phyloP scores from a whole-genome alignment of 2,329 filamentous ascomycete species.

The Gremmenia infestans region DNA sequence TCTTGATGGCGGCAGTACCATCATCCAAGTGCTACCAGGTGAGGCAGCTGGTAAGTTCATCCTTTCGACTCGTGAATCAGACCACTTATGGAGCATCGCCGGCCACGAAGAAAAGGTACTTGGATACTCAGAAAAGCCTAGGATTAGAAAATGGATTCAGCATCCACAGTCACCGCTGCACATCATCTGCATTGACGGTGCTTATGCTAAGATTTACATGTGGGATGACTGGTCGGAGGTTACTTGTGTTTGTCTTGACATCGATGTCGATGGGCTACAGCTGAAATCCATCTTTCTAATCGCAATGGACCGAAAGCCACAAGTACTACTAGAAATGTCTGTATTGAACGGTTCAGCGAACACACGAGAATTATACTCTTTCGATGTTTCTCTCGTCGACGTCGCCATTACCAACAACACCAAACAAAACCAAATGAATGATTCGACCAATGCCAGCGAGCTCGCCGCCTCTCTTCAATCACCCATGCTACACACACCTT shows the following conservation, averaged over 20 bases:
- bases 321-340: constrained; percentile 22
- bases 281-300: constrained; percentile 23
- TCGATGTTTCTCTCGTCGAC: constrained; percentile 16
- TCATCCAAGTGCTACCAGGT: constrained; percentile 27
- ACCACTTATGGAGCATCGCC: constrained; percentile 29
- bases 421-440: constrained; percentile 1
- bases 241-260: constrained; percentile 10
- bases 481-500: neutral
- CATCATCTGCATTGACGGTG: constrained; percentile 29
- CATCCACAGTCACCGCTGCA: constrained; percentile 23
- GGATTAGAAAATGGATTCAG: constrained; percentile 24
- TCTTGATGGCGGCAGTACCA: constrained; percentile 23
- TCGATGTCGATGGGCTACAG: constrained; percentile 12
- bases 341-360: constrained; percentile 15
- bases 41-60: constrained; percentile 29
- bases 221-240: constrained; percentile 31
- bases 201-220: constrained; percentile 21
- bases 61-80: constrained; percentile 30
- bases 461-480: neutral
- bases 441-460: neutral
- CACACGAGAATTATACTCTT: constrained; percentile 10
- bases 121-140: constrained; percentile 18
- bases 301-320: constrained; percentile 6
- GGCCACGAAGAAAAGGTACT: constrained; percentile 23
- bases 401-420: constrained; percentile 5